phyloP scores from a whole-genome alignment of 2,329 filamentous ascomycete genomes.

The Cordyceps tenuipes region DNA sequence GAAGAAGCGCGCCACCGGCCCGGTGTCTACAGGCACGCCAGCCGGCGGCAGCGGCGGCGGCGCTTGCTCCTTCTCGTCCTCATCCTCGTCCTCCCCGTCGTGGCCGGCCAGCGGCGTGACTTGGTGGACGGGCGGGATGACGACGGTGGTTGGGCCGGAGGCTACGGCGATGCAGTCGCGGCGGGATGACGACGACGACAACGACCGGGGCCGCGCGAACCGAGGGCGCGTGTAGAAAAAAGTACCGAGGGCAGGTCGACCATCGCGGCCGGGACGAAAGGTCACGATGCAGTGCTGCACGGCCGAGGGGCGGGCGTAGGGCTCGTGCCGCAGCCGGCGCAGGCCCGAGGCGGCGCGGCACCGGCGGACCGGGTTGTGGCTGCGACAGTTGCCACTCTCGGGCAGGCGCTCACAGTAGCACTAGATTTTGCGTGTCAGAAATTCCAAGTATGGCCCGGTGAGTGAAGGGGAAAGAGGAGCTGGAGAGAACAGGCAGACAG shows the following conservation, averaged over 20 bases:
- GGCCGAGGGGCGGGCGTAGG: background rate
- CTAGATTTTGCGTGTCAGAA: background rate
- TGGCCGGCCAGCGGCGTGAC: background rate
- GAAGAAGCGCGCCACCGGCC: constrained; percentile 5
- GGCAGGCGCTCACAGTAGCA: background rate
- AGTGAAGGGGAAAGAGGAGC: background rate
- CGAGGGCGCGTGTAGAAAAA: background rate
- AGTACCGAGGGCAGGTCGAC: constrained; percentile 1
- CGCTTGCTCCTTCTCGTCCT: no score
- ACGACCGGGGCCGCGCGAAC: background rate
- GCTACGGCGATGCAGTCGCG: background rate
- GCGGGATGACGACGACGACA: no score
- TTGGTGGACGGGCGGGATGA: constrained; percentile 4
- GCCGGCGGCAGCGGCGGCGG: no score
- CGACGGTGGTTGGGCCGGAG: background rate
- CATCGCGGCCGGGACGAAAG: constrained; percentile 1
- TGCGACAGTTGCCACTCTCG: background rate
- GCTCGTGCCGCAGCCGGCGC: background rate
- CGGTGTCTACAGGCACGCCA: background rate
- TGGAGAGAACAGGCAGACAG: background rate
- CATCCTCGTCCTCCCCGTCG: background rate
- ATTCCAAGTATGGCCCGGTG: no score
- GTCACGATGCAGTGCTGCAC: constrained; percentile 10
- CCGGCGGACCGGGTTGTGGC: constrained; percentile 2
- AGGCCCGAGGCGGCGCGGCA: background rate